Evolutionary conservation across 2,329 filamentous ascomycete species (phyloP).

Genomic region (Zasmidium cellare): DNA sequence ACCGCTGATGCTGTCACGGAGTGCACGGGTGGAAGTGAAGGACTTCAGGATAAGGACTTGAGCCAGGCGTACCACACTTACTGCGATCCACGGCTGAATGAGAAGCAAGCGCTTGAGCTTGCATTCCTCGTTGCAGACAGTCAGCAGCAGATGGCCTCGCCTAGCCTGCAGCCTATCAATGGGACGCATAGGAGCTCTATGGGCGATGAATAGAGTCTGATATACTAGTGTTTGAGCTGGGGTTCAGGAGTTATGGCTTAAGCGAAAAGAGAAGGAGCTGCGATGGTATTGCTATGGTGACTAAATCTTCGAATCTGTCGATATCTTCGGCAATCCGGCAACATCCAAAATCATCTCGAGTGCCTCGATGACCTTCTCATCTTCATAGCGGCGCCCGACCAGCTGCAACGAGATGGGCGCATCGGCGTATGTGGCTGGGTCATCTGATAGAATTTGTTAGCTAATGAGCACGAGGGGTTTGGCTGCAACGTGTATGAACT

Average conservation of each 20-base stretch:
- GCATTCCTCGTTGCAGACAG: conserved; percentile 85
- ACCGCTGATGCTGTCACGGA: conserved; percentile 97
- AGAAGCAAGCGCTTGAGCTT: conserved; percentile 95
- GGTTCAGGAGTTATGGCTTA: not conserved
- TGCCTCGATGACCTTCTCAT: conserved; percentile 53
- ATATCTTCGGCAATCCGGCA: not conserved
- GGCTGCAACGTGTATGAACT: conserved; percentile 18
- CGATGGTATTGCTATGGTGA: not conserved
- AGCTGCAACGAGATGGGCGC: conserved; percentile 56
- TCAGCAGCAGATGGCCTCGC: conserved; percentile 25
- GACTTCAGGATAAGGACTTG: conserved; percentile 82
- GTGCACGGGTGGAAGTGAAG: conserved; percentile 87
- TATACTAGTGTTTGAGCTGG: too few species aligned
- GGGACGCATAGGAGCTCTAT: not conserved
- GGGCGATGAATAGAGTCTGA: not conserved
- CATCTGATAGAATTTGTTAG: not conserved
- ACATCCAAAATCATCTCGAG: conserved; percentile 36
- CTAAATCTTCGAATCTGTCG: not conserved
- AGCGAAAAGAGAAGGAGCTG: not conserved
- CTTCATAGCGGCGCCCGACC: conserved; percentile 54
- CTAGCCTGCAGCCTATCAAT: not conserved
- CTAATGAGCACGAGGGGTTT: not conserved
- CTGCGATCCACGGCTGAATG: conserved; percentile 92
- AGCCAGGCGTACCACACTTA: conserved; percentile 91
- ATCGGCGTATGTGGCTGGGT: conserved; percentile 48